Evolutionary conservation across 495 filamentous ascomycete genomes (phyloP).

Genomic region (Hypoxylon lienhwacheense): DNA sequence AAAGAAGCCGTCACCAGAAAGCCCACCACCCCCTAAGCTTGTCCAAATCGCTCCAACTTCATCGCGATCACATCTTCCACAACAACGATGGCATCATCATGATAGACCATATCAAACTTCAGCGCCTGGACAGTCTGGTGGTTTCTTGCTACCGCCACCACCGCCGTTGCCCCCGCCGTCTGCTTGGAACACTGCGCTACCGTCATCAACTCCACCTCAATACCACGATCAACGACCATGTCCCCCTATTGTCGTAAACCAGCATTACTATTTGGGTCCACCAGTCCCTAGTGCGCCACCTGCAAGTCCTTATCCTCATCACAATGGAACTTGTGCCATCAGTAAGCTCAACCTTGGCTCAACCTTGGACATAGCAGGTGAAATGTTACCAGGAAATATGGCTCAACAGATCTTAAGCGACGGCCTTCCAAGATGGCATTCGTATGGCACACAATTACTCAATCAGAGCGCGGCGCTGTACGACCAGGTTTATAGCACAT

Average conservation of each 20-base stretch:
- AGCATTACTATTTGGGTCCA: conserved; percentile 49
- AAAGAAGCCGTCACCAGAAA: conserved; percentile 41
- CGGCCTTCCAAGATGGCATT: conserved; percentile 41
- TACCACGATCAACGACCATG: conserved; percentile 37
- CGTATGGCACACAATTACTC: conserved; percentile 45
- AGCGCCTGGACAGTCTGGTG: conserved; percentile 38
- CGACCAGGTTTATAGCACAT: conserved; percentile 58
- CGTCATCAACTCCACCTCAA: conserved; percentile 20
- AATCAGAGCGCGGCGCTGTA: conserved; percentile 54
- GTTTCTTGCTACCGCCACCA: conserved; percentile 35
- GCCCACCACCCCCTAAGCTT: conserved; percentile 19
- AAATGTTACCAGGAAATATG: conserved; percentile 36
- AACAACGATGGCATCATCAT: conserved; percentile 30
- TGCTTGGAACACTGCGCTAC: conserved; percentile 34
- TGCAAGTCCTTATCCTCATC: conserved; percentile 19
- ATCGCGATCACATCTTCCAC: conserved; percentile 24
- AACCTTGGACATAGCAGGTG: conserved; percentile 42
- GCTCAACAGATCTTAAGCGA: conserved; percentile 42
- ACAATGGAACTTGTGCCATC: conserved; percentile 26
- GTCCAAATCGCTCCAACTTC: conserved; percentile 24
- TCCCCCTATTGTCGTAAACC: conserved; percentile 51
- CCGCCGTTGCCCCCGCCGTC: conserved; percentile 37
- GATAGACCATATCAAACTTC: conserved; percentile 26
- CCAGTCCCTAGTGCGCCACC: conserved; percentile 32
- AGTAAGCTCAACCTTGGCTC: conserved; percentile 45